These are phyloP conservation scores for Petunia hybrid DNA, from an alignment of 305 asterid genomes.

Conservation along the genomic window DNA sequence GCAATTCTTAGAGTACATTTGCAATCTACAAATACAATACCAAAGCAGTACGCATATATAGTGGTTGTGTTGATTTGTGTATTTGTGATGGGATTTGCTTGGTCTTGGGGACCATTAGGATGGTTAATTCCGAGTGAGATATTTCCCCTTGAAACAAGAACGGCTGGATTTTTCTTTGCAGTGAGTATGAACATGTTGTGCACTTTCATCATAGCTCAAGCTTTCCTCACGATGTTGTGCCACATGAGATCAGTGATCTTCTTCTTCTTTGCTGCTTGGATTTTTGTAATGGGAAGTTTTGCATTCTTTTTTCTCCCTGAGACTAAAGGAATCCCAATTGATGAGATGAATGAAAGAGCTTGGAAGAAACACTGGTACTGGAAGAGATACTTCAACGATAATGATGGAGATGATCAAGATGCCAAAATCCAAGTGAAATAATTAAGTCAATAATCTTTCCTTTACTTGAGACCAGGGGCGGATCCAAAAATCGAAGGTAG, in stretches of 20 bases:
- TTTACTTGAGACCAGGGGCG: too few relatives aligned
- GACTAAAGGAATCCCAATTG: conserved; percentile 35
- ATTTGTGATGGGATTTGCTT: conserved; percentile 34
- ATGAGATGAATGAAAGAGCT: conserved; percentile 35
- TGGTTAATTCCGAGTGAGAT: conserved; percentile 39
- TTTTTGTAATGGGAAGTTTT: conserved; percentile 31
- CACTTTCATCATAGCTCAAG: conserved; percentile 37
- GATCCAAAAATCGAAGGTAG: too few relatives aligned
- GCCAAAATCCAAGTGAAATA: background rate
- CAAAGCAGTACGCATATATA: background rate
- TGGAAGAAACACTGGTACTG: conserved; percentile 38
- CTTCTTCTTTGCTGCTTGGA: conserved; percentile 40
- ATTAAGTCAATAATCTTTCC: too few relatives aligned
- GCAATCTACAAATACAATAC: conserved; percentile 28
- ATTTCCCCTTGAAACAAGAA: conserved; percentile 34
- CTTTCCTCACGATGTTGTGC: conserved; percentile 34
- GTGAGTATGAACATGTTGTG: conserved; percentile 36
- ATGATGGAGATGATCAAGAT: background rate
- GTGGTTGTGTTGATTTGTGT: conserved; percentile 32
- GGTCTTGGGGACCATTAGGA: conserved; percentile 39
- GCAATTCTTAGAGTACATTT: conserved; percentile 9
- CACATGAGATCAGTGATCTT: conserved; percentile 30
- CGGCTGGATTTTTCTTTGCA: conserved; percentile 36
- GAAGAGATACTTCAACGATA: conserved; percentile 36
- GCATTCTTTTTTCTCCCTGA: conserved; percentile 30